A percentile compares a stretch with the other conserved stretches of the same genome.
Conservation (phyloP, 1,139 yeast species). For the Spencermartinsiella ligniputridi region DNA sequence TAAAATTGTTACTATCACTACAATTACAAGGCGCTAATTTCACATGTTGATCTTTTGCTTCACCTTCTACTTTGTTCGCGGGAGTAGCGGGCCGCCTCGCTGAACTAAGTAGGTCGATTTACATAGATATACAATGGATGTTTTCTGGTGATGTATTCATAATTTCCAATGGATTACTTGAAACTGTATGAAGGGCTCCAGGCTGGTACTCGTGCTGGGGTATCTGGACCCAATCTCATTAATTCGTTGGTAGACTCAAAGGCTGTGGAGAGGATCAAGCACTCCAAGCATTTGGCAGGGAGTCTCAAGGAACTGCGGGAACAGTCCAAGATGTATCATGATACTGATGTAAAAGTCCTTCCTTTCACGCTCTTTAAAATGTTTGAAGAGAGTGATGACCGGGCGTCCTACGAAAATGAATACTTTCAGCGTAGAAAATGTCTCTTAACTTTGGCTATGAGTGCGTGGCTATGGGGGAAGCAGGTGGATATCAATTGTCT, state of each 20-base stretch:
- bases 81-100: too few relatives aligned
- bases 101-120: too few relatives aligned
- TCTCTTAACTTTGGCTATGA: not conserved
- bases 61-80: too few relatives aligned
- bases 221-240: not conserved
- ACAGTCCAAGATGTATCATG: not conserved
- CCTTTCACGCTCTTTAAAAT: not conserved
- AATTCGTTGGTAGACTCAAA: not conserved
- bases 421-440: not conserved
- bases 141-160: too few relatives aligned
- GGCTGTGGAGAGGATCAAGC: not conserved
- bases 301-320: not conserved
- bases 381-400: not conserved
- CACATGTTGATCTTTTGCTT: too few relatives aligned
- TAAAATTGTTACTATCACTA: too few relatives aligned
- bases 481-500: not conserved
- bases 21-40: too few relatives aligned
- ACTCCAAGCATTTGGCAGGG: not conserved
- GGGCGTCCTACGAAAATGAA: not conserved
- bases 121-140: too few relatives aligned
- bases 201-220: not conserved
- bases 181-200: not conserved
- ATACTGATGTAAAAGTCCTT: not conserved
- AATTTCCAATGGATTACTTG: slow-evolving; percentile 2
- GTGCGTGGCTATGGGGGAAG: not conserved